phyloP scores from a whole-genome alignment of 805 yeast species.

The Ogataea paraovalis region DNA sequence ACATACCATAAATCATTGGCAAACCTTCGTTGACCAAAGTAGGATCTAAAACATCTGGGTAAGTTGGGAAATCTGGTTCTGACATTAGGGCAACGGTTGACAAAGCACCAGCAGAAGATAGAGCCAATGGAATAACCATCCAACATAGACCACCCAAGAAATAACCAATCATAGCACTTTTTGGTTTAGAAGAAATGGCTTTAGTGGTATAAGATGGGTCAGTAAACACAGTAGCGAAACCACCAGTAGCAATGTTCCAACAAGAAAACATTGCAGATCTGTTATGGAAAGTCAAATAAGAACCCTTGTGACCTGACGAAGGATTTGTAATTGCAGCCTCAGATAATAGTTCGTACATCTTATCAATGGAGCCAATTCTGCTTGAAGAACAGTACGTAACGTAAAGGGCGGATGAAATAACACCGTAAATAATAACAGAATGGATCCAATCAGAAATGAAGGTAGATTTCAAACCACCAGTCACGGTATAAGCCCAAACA shows the following conservation, averaged over 20 bases:
- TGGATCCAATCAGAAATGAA: constrained; percentile 50
- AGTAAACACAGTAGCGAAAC: constrained; percentile 27
- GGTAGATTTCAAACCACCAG: constrained; percentile 50
- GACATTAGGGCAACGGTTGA: constrained; percentile 32
- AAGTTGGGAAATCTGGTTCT: constrained; percentile 35
- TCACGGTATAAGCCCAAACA: constrained; percentile 43
- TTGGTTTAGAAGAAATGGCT: constrained; percentile 29
- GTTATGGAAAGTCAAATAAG: constrained; percentile 33
- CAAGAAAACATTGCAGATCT: constrained; percentile 34
- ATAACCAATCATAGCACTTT: constrained; percentile 29
- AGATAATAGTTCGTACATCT: constrained; percentile 30
- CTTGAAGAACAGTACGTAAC: constrained; percentile 27
- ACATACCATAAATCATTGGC: constrained; percentile 34
- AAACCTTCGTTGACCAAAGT: constrained; percentile 38
- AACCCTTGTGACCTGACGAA: constrained; percentile 25
- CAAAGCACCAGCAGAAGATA: constrained; percentile 31
- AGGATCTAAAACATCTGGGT: constrained; percentile 36
- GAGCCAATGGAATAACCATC: constrained; percentile 30
- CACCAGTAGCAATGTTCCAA: constrained; percentile 32
- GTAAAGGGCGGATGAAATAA: constrained; percentile 28
- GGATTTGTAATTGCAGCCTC: constrained; percentile 18
- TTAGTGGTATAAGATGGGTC: constrained; percentile 30
- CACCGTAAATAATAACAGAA: constrained; percentile 40
- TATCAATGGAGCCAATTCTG: constrained; percentile 32
- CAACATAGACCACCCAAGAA: constrained; percentile 31